Evolutionary conservation across 2,329 filamentous ascomycete genomes (phyloP).

Genomic region (Emergomyces orientalis): DNA sequence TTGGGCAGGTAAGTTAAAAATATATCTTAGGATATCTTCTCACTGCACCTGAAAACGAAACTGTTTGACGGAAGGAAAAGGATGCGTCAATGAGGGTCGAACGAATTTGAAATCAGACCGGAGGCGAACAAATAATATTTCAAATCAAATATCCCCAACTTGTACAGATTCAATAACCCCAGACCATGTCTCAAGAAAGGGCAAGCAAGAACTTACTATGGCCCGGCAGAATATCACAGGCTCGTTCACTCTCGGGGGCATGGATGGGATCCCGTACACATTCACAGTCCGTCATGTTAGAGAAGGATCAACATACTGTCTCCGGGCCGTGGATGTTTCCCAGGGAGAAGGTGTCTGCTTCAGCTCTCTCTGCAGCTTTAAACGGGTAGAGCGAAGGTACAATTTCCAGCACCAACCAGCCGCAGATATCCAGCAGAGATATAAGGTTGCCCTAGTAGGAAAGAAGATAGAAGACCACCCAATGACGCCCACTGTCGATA

Average conservation of each 20-base stretch:
- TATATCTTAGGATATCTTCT: no score
- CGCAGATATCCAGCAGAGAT: constrained; percentile 23
- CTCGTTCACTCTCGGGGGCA: constrained; percentile 43
- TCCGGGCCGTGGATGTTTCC: constrained; percentile 44
- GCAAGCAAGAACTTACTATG: not conserved
- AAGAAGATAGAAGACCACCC: constrained; percentile 26
- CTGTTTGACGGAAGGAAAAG: not conserved
- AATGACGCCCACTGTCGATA: constrained; percentile 28
- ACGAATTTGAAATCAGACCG: not conserved
- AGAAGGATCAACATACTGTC: constrained; percentile 45
- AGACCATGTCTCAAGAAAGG: not conserved
- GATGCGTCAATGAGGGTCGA: not conserved
- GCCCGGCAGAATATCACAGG: constrained; percentile 41
- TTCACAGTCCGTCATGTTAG: constrained; percentile 44
- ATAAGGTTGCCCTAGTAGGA: constrained; percentile 22
- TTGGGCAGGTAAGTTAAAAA: not conserved
- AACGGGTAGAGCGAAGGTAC: constrained; percentile 32
- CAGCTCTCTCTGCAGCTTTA: constrained; percentile 46
- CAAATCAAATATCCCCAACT: not conserved
- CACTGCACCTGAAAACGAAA: not conserved
- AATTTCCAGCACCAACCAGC: constrained; percentile 26
- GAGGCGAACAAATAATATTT: not conserved
- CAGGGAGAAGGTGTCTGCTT: constrained; percentile 43
- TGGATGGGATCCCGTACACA: constrained; percentile 40
- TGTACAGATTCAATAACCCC: not conserved